Base-by-base conservation (phyloP, 2,329 filamentous ascomycete species). In the Colletotrichum zoysiae region DNA sequence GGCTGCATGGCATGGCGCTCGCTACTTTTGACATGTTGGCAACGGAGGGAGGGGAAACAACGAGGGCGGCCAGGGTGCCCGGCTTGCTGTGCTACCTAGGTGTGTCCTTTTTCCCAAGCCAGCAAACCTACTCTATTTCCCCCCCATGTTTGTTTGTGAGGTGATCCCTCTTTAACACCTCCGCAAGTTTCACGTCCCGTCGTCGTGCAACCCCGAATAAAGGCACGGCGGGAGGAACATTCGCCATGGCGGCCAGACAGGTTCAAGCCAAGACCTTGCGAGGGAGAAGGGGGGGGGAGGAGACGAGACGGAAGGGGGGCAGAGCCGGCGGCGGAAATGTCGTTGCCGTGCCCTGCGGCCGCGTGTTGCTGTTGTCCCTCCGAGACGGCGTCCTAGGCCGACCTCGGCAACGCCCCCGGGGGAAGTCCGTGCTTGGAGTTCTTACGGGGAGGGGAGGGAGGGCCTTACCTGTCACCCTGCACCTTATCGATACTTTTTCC, bases 321-420 rank as follows among this genome's bases (percentile, higher is more conserved):
- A 44, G 18, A 7, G 44, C n/a, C 50, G 44, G 59, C 44, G 14
- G 33, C 46, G 20, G 59, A 62, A 35, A 30, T 62, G 33, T 51
- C n/a, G 33, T 40, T 62, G n/a, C 40, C 50, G 12, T 35, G 33
- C 44, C 44, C 26, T 50, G 20, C 59, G 20, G 59, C 59, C 59
- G 33, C n/a, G 33, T 30, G 30, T 51, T 62, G 59, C 33, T 51
- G 46, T 14, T 20, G 33, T 38, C 12, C 33, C 59, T 46, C 46
- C n/a, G 46, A 62, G 18, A 48, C 59, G 33, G 33, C 33, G 23
- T 38, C 44, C 14, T 23, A 16, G 23, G 35, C 59, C 42, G 59
- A 12, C 55, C 20, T 20, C 51, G 48, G 11, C 20, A 46, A n/a
- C 35, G 6, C 14, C 40, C 40, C 40, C 16, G 40, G 40, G 16